Evolutionary conservation across 2,329 filamentous ascomycete genomes (phyloP).

Genomic region (Microdochium nivale): DNA sequence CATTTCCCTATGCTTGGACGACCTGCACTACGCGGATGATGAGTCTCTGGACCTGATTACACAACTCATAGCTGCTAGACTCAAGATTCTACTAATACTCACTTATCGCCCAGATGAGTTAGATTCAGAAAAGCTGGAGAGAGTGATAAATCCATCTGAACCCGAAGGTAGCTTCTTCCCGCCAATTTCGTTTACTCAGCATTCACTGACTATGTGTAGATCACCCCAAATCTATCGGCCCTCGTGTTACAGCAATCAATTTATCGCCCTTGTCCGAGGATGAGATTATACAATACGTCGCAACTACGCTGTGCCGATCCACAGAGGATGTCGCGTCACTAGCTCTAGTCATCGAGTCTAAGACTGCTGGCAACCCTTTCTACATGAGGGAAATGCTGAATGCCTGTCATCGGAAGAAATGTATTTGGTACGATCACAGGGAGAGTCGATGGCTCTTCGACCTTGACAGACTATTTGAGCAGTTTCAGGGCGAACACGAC

Average conservation of each 20-base stretch:
- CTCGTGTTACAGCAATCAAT: slow-evolving; percentile 60
- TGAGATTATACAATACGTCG: slow-evolving; percentile 75
- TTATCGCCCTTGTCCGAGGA: slow-evolving; percentile 67
- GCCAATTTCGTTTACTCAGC: not conserved
- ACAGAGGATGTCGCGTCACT: slow-evolving; percentile 67
- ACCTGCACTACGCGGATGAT: slow-evolving; percentile 82
- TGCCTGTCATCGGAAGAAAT: slow-evolving; percentile 76
- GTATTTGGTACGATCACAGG: slow-evolving; percentile 85
- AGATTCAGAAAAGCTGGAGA: slow-evolving; percentile 43
- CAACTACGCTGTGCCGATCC: slow-evolving; percentile 67
- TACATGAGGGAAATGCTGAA: slow-evolving; percentile 88
- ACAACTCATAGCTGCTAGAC: slow-evolving; percentile 67
- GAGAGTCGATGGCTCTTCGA: slow-evolving; percentile 78
- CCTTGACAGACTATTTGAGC: slow-evolving; percentile 74
- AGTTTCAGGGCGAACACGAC: slow-evolving; percentile 72
- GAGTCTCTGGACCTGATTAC: slow-evolving; percentile 79
- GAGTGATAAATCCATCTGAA: slow-evolving; percentile 44
- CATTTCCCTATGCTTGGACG: slow-evolving; percentile 82
- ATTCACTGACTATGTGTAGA: slow-evolving; percentile 23
- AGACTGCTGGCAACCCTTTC: slow-evolving; percentile 82
- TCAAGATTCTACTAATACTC: slow-evolving; percentile 75
- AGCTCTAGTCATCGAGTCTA: slow-evolving; percentile 79
- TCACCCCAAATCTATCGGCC: slow-evolving; percentile 33
- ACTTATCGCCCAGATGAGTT: slow-evolving; percentile 65
- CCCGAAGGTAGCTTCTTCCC: slow-evolving; percentile 33